Conservation (phyloP, 495 filamentous ascomycete species). For the Xylona heveae region DNA sequence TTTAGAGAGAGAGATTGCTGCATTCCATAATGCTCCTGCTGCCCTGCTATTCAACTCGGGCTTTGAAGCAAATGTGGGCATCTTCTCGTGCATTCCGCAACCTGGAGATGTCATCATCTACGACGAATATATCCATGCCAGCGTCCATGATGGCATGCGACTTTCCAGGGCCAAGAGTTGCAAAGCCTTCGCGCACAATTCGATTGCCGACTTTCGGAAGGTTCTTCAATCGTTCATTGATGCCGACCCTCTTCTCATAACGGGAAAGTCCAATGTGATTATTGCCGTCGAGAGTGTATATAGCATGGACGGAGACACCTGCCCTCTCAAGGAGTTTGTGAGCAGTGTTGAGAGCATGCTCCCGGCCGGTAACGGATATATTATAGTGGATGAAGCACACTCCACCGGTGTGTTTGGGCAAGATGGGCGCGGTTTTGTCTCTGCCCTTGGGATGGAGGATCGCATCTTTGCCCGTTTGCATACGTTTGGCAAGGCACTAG, state of each 20-base stretch:
- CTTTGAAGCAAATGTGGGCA: constrained; percentile 53
- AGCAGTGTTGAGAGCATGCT: constrained; percentile 31
- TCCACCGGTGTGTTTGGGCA: constrained; percentile 44
- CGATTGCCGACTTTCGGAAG: constrained; percentile 18
- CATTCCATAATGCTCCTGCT: constrained; percentile 38
- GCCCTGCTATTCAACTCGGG: constrained; percentile 62
- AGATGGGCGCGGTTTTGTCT: constrained; percentile 42
- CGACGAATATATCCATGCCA: constrained; percentile 60
- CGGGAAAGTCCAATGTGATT: constrained; percentile 29
- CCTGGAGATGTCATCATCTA: constrained; percentile 46
- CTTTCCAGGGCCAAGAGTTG: constrained; percentile 29
- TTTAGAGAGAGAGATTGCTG: constrained; percentile 40
- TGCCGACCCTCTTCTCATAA: constrained; percentile 14
- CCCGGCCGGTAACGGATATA: constrained; percentile 34
- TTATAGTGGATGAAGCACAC: constrained; percentile 68
- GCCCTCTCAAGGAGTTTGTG: constrained; percentile 37
- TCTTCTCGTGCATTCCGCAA: constrained; percentile 46
- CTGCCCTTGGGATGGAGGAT: constrained; percentile 40
- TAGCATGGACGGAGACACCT: constrained; percentile 67
- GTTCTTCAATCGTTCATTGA: constrained; percentile 19
- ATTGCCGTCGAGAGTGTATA: constrained; percentile 59
- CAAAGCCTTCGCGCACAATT: constrained; percentile 41
- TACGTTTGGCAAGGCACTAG: constrained; percentile 61
- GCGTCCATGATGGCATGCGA: constrained; percentile 60
- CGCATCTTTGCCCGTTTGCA: constrained; percentile 46